Evolutionary conservation across 2,329 filamentous ascomycete species (phyloP), one percentile per base, ranked within the genome.

Genomic region (Fusarium sarcochroum): DNA sequence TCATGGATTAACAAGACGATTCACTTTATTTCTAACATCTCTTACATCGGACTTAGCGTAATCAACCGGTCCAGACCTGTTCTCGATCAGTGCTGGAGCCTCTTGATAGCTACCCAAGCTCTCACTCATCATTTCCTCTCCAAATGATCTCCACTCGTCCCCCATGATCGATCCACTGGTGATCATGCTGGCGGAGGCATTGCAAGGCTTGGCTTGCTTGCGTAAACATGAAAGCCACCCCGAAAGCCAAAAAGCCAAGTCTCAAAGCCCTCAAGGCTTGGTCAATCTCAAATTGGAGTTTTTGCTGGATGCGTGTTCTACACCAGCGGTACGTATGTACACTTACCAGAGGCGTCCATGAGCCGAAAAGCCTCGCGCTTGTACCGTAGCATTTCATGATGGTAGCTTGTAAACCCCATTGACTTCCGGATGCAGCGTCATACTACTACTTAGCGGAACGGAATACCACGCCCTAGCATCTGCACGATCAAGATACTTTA

Each of bases 371-470:
- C 38, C 23, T 55, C 49, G 23, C 35, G 34, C 37, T 47, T 50
- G 34, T 32, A 46, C 47, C 42, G 40, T 45, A 42, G 23, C 38
- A 48, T 56, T 57, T 40, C 38, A 37, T 42, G 40, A 21, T 37
- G 27, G 40, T 41, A 23, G 20, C 17, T 20, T 23, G 32, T n/a
- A 10, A 7, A n/a, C 25, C 9, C 51, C 56, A 48, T 52, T 53
- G 61, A 68, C 44, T 66, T 68, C 66, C 66, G 61, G 53, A 66
- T 69, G 66, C 58, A 50, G 58, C 49, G 52, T 47, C 37, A 50
- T 46, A 49, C 17, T 58, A 63, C 27, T 42, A 18, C 30, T 32
- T 48, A 50, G 18, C 23, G 37, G 46, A 50, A 49, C 32, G 23
- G 23, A 40, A 42, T 57, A 37, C 65, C 41, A 66, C 47, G 49